phyloP scores from a whole-genome alignment of 495 filamentous ascomycete species.

The Massariosphaeria phaeospora region DNA sequence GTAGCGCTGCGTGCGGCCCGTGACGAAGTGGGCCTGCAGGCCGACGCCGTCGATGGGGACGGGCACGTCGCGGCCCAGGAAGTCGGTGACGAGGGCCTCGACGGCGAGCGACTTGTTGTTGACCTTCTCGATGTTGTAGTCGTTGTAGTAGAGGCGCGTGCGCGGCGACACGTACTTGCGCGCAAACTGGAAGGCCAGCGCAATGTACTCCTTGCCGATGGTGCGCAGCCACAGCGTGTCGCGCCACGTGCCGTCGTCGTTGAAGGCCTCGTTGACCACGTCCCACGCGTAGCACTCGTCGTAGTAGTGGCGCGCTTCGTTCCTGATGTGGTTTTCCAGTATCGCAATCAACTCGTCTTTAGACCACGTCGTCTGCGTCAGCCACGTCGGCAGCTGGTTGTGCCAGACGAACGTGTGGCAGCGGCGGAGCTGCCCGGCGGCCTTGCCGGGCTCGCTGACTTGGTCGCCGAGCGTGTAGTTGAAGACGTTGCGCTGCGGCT shows the following conservation, averaged over 20 bases:
- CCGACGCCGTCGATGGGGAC: slow-evolving; percentile 61
- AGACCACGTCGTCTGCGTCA: slow-evolving; percentile 30
- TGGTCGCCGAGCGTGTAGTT: slow-evolving; percentile 35
- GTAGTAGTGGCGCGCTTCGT: slow-evolving; percentile 33
- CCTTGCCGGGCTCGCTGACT: slow-evolving; percentile 30
- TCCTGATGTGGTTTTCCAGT: slow-evolving; percentile 37
- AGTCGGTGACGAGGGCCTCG: slow-evolving; percentile 45
- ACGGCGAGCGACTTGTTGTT: slow-evolving; percentile 48
- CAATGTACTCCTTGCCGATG: slow-evolving; percentile 37
- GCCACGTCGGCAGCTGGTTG: slow-evolving; percentile 38
- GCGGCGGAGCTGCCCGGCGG: slow-evolving; percentile 31
- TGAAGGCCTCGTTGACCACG: slow-evolving; percentile 43
- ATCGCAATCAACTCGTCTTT: slow-evolving; percentile 32
- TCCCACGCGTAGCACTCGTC: slow-evolving; percentile 41
- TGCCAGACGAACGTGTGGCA: slow-evolving; percentile 42
- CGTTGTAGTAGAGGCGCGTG: slow-evolving; percentile 63
- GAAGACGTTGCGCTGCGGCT: slow-evolving; percentile 41
- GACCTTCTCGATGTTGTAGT: slow-evolving; percentile 59
- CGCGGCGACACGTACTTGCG: slow-evolving; percentile 41
- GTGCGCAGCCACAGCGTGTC: slow-evolving; percentile 31
- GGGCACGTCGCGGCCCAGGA: slow-evolving; percentile 47
- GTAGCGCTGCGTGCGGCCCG: slow-evolving; percentile 47
- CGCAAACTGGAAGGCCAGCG: slow-evolving; percentile 37
- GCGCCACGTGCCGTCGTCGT: slow-evolving; percentile 35
- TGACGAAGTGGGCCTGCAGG: slow-evolving; percentile 55